phyloP scores from a whole-genome alignment of 495 filamentous ascomycete species.

The Podospora bellae-mahoneyi region DNA sequence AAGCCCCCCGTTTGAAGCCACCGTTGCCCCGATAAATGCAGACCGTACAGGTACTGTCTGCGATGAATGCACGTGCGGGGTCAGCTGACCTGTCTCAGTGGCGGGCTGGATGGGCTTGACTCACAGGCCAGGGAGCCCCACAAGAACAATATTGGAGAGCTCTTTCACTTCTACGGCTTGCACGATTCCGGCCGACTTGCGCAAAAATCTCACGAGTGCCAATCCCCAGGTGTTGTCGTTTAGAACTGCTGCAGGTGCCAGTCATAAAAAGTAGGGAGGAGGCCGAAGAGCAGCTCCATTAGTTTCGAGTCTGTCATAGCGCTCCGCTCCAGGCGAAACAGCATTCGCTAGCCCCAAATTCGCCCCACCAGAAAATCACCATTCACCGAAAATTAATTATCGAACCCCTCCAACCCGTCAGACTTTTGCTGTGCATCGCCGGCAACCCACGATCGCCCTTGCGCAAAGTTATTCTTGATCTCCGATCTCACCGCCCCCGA shows the following conservation, averaged over 20 bases:
- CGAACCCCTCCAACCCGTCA: slow-evolving; percentile 30
- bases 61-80: not conserved
- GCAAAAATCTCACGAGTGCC: not conserved
- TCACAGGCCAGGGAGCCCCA: not conserved
- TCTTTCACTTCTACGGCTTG: not conserved
- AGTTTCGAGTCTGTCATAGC: slow-evolving; percentile 8
- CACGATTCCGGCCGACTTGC: not conserved
- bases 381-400: slow-evolving; percentile 36
- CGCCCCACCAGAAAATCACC: slow-evolving; percentile 38
- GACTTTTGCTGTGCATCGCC: slow-evolving; percentile 27
- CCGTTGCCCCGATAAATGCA: not conserved
- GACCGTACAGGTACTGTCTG: not conserved
- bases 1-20: slow-evolving; percentile 5
- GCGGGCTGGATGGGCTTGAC: not conserved
- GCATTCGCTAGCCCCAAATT: slow-evolving; percentile 34
- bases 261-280: slow-evolving; percentile 3
- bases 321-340: not conserved
- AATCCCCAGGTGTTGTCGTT: not conserved
- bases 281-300: not conserved
- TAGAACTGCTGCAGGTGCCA: not conserved
- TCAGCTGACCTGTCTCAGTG: not conserved
- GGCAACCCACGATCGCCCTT: slow-evolving; percentile 19
- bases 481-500: slow-evolving; percentile 14
- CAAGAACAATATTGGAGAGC: slow-evolving; percentile 6
- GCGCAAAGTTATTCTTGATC: slow-evolving; percentile 16